Conservation (phyloP, 2,329 filamentous ascomycete genomes). For the Nigrospora sphaerica region DNA sequence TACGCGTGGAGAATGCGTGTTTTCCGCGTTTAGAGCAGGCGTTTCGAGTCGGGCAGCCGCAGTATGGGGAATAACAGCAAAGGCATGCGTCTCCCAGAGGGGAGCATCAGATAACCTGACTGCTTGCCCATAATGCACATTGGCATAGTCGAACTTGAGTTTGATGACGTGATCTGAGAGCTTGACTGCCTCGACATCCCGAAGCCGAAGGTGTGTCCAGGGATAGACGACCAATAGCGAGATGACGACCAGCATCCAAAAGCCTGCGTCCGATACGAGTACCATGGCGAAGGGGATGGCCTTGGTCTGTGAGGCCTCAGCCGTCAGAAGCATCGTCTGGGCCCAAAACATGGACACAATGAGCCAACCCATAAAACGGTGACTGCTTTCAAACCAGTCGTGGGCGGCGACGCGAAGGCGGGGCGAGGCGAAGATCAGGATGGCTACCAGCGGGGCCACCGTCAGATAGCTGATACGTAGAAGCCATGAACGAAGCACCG, state of each 20-base stretch:
- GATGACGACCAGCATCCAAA: conserved; percentile 53
- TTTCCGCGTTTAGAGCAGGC: no score
- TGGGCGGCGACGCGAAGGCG: conserved; percentile 41
- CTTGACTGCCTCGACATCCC: conserved; percentile 45
- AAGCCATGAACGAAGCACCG: conserved; percentile 1
- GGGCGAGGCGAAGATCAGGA: conserved; percentile 44
- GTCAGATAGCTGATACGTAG: conserved; percentile 36
- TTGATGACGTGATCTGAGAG: conserved; percentile 57
- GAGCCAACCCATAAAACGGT: conserved; percentile 52
- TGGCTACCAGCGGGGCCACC: conserved; percentile 37
- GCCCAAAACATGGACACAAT: conserved; percentile 43
- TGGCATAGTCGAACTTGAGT: conserved; percentile 48
- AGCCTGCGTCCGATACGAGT: conserved; percentile 30
- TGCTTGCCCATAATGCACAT: conserved; percentile 37
- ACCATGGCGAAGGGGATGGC: conserved; percentile 14
- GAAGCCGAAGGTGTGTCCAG: conserved; percentile 54
- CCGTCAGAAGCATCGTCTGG: conserved; percentile 31
- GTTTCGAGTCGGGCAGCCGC: no score
- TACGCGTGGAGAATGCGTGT: no score
- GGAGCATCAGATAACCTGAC: conserved; percentile 46
- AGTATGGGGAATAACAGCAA: conserved; percentile 43
- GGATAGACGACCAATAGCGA: conserved; percentile 52
- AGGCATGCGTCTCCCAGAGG: conserved; percentile 53
- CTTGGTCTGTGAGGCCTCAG: conserved; percentile 22
- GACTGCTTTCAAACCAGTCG: conserved; percentile 48